Base-by-base conservation (phyloP, 2,329 filamentous ascomycete genomes). In the Diplodia intermedia region DNA sequence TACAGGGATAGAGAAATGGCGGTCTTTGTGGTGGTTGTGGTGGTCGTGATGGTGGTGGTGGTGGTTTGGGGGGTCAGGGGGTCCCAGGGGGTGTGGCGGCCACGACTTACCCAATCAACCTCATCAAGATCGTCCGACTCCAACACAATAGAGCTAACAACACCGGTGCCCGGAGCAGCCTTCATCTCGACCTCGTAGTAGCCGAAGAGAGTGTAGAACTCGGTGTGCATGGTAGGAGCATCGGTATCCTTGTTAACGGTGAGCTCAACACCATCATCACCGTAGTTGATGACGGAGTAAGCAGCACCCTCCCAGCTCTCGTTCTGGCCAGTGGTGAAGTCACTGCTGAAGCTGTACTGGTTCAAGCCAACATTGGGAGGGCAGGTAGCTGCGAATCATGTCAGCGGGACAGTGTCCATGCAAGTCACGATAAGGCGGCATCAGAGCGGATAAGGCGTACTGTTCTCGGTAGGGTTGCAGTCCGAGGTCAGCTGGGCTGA, bases 391-490 rank as follows among this genome's bases (percentile, higher is more conserved):
- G 43, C 43, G 26, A 52, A 63, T 50, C 18, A 38, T 14, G 50
- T 68, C 40, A 68, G 66, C 52, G 31, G 33, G 49, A 23, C n/a
- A 12, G 8, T 26, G n/a, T 52, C 12, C 18, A 23, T 33, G 29
- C 29, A 52, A 31, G 36, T 62, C 40, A 62, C 57, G 31, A 52
- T 26, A 9, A 33, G 31, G 31, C 31, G 8, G 31, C 6, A 33
- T 33, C 31, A 9, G 8, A 8, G 43, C 8, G 26, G 26, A 4
- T 43, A 4, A 29, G 23, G 60, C 92, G 94, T 69, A 81, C 77
- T 43, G 84, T 86, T 70, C 71, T 92, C 84, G 72, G 89, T 83
- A 4, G 93, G 93, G 75, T 94, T 88, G 82, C 92, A 97, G 53
- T 84, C 78, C 5, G 91, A 91, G 60, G 79, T 87, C 50, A 92